Percentiles rank a stretch among this genome's conserved stretches.
These are phyloP conservation scores for Epichloe typhina DNA, from an alignment of 2,329 filamentous ascomycete species.

Conservation along the genomic window DNA sequence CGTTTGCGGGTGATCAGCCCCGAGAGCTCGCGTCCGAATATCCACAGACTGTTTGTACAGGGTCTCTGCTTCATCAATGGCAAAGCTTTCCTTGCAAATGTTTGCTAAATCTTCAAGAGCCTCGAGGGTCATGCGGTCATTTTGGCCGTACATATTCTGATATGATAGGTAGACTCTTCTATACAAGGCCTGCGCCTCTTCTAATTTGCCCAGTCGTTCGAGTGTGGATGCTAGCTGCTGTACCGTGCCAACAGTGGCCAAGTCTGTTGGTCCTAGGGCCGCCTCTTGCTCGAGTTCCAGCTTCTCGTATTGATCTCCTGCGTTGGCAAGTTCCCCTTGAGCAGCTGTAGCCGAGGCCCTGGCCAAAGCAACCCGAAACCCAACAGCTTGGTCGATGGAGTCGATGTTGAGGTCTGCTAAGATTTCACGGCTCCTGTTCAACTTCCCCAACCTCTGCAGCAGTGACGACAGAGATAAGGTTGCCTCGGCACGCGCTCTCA, in stretches of 20 bases:
- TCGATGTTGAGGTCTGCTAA: conserved; percentile 10
- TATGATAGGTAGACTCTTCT: conserved; percentile 14
- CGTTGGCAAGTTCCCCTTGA: conserved; percentile 10
- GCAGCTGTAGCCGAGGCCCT: conserved; percentile 12
- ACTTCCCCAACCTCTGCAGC: conserved; percentile 9
- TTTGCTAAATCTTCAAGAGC: conserved; percentile 16
- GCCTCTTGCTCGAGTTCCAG: conserved; percentile 13
- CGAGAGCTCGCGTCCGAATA: conserved; percentile 11
- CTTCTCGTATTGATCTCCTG: conserved; percentile 11
- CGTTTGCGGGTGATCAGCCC: conserved; percentile 12
- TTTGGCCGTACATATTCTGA: conserved; percentile 13
- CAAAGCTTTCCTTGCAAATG: conserved; percentile 11
- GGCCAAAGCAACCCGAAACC: conserved; percentile 13
- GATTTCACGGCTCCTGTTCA: conserved; percentile 10
- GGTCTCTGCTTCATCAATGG: conserved; percentile 16
- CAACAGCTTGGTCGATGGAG: conserved; percentile 12
- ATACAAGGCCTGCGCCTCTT: conserved; percentile 14
- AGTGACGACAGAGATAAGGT: conserved; percentile 11
- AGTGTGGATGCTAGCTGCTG: conserved; percentile 14
- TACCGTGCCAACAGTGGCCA: conserved; percentile 13
- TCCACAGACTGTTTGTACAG: conserved; percentile 15
- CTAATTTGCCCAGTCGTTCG: conserved; percentile 11
- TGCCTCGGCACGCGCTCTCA: conserved; percentile 11
- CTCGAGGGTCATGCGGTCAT: conserved; percentile 15
- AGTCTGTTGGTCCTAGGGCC: conserved; percentile 11